Evolutionary conservation across 1,284 basidiomycete genomes (phyloP), one percentile per base, ranked within the genome.

Genomic region (Phlebopus sp.): DNA sequence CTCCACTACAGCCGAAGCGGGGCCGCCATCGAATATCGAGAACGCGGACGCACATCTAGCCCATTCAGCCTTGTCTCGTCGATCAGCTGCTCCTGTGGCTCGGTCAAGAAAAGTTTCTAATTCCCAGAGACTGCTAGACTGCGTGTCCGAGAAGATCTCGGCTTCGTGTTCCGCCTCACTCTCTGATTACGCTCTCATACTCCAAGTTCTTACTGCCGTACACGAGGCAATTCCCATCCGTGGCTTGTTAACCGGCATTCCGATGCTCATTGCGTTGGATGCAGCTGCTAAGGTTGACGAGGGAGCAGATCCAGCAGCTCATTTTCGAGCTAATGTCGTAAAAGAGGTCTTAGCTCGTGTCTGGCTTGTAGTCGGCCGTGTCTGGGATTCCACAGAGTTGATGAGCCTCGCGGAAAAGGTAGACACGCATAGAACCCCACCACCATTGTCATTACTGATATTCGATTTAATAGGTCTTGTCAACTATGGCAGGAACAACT

Each of bases 251-350:
- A 83, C 86, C 1, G 85, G 90, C 25, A 72, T 92, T 29, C 94
- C 95, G 1, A 94, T 96, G 86, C 69, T 98, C 32, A 63, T 92
- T 27, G 83, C 89, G 0, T 68, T 97, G 34, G 84, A 92, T 55
- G 67, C 63, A 5, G 79, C 81, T 31, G 75, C 78, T 2, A 69
- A 59, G 56, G 68, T 59, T 49, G 77, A 75, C 25, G 69, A 70
- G 14, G 58, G 63, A 8, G 64, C 64, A 25, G 73, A 78, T 54
- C 58, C 66, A 42, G 65, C 56, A 43, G 69, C 66, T 40, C 62
- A 67, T 32, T 74, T 74, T 47, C 79, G 86, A 42, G 70, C 79
- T 23, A 69, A 73, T 27, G 79, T 77, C 1, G 75, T 91, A 38
- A 80, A 79, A 51, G 84, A 87, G 62, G 68, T 92, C 14, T 62